phyloP scores from a whole-genome alignment of 495 filamentous ascomycete genomes.

The Tuber microsphaerosporum region DNA sequence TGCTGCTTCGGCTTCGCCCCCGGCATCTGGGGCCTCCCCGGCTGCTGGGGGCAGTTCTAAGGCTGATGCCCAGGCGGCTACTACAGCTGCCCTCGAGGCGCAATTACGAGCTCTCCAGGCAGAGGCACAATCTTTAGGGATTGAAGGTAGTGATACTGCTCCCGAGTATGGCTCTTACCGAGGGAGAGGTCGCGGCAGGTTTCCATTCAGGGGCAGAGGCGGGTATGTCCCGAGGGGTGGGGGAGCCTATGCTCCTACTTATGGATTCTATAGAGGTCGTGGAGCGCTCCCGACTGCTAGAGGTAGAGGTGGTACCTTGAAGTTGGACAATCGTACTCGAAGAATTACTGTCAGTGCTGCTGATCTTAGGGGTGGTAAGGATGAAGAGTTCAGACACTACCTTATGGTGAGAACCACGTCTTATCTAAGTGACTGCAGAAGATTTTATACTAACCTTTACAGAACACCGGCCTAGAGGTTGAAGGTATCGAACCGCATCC shows the following conservation, averaged over 20 bases:
- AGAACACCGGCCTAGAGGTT: conserved; percentile 74
- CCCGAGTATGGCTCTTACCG: conserved; percentile 27
- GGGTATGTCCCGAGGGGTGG: conserved; percentile 56
- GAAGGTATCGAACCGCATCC: conserved; percentile 65
- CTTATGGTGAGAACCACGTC: conserved; percentile 61
- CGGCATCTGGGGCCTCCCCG: conserved; percentile 18
- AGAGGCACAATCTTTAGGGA: conserved; percentile 72
- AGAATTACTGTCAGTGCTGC: conserved; percentile 65
- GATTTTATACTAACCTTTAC: conserved; percentile 27
- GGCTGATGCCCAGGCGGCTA: conserved; percentile 52
- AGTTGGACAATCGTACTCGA: conserved; percentile 81
- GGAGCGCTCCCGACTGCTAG: conserved; percentile 48
- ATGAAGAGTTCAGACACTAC: conserved; percentile 78
- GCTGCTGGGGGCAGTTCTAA: conserved; percentile 49
- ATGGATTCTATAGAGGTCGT: conserved; percentile 45
- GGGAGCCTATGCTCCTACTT: conserved; percentile 33
- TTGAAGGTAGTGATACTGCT: conserved; percentile 51
- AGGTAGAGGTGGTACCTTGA: conserved; percentile 56
- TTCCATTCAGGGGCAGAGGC: conserved; percentile 49
- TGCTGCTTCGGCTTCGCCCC: conserved; percentile 16
- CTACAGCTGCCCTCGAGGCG: conserved; percentile 63
- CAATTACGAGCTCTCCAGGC: conserved; percentile 77
- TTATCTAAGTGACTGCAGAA: conserved; percentile 7
- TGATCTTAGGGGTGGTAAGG: conserved; percentile 60
- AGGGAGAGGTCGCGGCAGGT: conserved; percentile 44